phyloP scores from a whole-genome alignment of 78 protist genomes.

The Dictyostelium capitatum region DNA sequence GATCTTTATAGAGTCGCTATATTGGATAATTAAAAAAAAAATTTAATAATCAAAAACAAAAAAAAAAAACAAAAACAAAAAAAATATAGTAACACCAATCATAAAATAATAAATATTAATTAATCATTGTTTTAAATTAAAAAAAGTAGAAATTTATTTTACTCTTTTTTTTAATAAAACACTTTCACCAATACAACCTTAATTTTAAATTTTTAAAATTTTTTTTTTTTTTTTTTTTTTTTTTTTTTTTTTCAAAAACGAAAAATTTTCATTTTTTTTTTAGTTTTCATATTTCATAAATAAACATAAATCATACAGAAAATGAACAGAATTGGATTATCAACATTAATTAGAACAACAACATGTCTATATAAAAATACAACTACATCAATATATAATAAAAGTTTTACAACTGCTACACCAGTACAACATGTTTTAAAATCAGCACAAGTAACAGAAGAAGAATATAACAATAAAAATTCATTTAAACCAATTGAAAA shows the following conservation, averaged over 20 bases:
- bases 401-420: not conserved
- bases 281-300: not conserved
- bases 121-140: no score
- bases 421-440: not conserved
- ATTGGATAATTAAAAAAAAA: not conserved
- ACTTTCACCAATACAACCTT: no score
- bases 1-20: conserved; percentile 64
- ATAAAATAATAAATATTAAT: no score
- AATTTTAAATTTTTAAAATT: not conserved
- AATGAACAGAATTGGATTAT: not conserved
- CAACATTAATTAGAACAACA: not conserved
- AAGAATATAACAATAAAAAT: conserved; percentile 4
- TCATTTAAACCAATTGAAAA: conserved; percentile 24
- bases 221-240: conserved; percentile 10
- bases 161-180: no score
- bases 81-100: no score
- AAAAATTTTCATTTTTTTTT: not conserved
- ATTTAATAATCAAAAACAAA: not conserved
- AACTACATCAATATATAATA: not conserved
- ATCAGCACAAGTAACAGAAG: not conserved
- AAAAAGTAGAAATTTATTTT: no score
- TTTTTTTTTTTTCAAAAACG: not conserved
- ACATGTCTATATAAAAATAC: not conserved
- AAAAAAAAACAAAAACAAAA: not conserved
- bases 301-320: not conserved